These are phyloP conservation scores for Cyberlindnera maritima DNA, from an alignment of 805 yeast species.

Conservation along the genomic window DNA sequence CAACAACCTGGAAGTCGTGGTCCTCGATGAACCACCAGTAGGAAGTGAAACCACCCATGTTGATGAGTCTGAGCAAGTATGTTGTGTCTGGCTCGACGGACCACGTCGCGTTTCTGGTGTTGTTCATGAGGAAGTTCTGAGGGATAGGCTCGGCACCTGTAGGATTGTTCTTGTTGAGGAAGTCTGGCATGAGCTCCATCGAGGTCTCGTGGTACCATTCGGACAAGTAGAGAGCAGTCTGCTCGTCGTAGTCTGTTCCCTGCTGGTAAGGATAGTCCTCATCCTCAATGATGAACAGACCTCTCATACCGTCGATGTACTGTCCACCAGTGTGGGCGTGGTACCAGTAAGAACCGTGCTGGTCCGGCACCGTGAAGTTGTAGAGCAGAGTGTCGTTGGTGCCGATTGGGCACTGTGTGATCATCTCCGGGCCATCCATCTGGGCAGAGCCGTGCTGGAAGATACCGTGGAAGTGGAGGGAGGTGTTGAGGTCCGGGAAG, in stretches of 20 bases:
- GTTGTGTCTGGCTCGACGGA: conserved; percentile 80
- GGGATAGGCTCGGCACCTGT: conserved; percentile 99
- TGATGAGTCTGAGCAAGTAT: conserved; percentile 75
- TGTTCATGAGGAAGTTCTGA: conserved; percentile 72
- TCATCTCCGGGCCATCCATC: conserved; percentile 91
- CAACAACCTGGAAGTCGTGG: conserved; percentile 82
- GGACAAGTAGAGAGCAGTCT: conserved; percentile 59
- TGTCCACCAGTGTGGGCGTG: conserved; percentile 91
- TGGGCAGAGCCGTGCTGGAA: conserved; percentile 68
- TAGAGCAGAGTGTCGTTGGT: conserved; percentile 72
- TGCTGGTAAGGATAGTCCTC: conserved; percentile 51
- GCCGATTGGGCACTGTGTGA: conserved; percentile 91
- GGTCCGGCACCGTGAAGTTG: conserved; percentile 81
- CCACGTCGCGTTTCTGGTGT: conserved; percentile 76
- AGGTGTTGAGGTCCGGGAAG: conserved; percentile 60
- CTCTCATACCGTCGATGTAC: conserved; percentile 92
- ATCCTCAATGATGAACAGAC: conserved; percentile 66
- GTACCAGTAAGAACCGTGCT: conserved; percentile 94
- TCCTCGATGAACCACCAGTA: conserved; percentile 88
- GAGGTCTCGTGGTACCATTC: conserved; percentile 85
- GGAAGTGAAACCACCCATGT: conserved; percentile 89
- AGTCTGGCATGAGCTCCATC: conserved; percentile 46
- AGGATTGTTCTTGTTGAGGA: conserved; percentile 78
- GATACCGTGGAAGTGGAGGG: conserved; percentile 88
- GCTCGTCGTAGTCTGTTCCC: conserved; percentile 68